Percentiles rank a stretch among this genome's conserved stretches.
Evolutionary conservation across 208 protist species (phyloP).

Genomic region (Kentomonas sorsogonicus): DNA sequence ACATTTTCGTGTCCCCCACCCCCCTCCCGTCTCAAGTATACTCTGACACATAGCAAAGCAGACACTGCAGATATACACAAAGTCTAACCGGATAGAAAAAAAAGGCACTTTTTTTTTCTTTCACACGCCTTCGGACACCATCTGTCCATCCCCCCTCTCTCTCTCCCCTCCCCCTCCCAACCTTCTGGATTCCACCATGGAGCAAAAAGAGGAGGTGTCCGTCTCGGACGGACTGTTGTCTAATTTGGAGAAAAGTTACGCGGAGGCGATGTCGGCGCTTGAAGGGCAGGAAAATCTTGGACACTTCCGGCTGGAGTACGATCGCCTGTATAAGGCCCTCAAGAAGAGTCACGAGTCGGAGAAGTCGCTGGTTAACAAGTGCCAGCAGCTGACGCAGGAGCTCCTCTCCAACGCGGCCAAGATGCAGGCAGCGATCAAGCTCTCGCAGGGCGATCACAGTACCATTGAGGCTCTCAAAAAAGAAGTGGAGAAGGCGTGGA

Average conservation of each 20-base stretch:
- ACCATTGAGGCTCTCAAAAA: constrained; percentile 96
- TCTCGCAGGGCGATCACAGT: constrained; percentile 96
- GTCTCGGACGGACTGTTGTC: constrained; percentile 73
- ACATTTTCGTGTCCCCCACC: no score
- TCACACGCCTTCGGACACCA: no score
- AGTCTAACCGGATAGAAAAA: no score
- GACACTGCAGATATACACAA: no score
- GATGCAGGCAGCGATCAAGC: constrained; percentile 95
- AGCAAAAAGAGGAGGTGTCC: constrained; percentile 41
- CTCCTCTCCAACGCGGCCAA: constrained; percentile 97
- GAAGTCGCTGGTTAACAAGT: constrained; percentile 94
- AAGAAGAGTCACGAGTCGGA: constrained; percentile 97
- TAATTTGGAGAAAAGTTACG: constrained; percentile 92
- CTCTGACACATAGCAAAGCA: no score
- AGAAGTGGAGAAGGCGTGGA: constrained; percentile 97
- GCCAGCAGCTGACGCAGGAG: constrained; percentile 94
- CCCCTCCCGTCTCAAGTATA: no score
- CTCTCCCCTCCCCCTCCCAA: no score
- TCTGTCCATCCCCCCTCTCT: no score
- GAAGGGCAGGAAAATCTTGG: constrained; percentile 91
- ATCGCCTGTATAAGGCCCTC: constrained; percentile 95
- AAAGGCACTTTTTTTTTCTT: no score
- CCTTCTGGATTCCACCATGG: no score
- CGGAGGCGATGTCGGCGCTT: constrained; percentile 92
- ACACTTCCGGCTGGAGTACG: constrained; percentile 96